phyloP scores from a whole-genome alignment of 768 basidiomycete species.

The Mycena amicta region DNA sequence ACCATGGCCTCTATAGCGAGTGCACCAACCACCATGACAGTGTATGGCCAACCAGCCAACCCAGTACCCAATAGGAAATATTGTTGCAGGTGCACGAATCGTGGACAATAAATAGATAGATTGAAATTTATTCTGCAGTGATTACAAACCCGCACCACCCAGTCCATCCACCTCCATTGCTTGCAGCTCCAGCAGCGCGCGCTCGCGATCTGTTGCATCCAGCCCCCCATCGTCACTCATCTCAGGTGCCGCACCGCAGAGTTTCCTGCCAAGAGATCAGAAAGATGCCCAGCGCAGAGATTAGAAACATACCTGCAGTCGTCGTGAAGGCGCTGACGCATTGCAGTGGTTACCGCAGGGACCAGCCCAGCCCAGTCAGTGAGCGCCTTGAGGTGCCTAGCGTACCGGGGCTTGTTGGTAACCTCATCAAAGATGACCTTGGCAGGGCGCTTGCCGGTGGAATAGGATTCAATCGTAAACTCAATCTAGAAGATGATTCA shows the following conservation, averaged over 20 bases:
- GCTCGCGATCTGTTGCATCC: background rate
- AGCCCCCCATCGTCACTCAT: background rate
- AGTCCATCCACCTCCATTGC: no score
- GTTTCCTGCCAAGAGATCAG: background rate
- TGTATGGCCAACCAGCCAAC: no score
- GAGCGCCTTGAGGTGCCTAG: background rate
- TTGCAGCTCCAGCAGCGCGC: slow-evolving; percentile 2
- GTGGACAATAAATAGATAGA: no score
- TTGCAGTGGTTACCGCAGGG: background rate
- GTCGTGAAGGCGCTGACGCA: slow-evolving; percentile 10
- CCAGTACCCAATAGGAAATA: no score
- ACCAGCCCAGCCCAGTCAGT: slow-evolving; percentile 4
- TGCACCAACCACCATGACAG: no score
- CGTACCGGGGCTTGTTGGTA: background rate
- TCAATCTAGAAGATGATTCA: slow-evolving; percentile 9
- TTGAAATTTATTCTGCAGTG: no score
- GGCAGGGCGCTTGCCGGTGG: slow-evolving; percentile 7
- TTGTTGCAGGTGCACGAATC: no score
- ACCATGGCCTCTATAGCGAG: no score
- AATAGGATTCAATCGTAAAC: slow-evolving; percentile 16
- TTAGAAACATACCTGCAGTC: background rate
- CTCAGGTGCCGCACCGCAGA: background rate
- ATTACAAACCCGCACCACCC: no score
- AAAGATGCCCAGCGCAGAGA: background rate
- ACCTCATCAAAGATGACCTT: slow-evolving; percentile 2